phyloP scores from a whole-genome alignment of 2,329 filamentous ascomycete species.

The Emericellopsis cladophorae region DNA sequence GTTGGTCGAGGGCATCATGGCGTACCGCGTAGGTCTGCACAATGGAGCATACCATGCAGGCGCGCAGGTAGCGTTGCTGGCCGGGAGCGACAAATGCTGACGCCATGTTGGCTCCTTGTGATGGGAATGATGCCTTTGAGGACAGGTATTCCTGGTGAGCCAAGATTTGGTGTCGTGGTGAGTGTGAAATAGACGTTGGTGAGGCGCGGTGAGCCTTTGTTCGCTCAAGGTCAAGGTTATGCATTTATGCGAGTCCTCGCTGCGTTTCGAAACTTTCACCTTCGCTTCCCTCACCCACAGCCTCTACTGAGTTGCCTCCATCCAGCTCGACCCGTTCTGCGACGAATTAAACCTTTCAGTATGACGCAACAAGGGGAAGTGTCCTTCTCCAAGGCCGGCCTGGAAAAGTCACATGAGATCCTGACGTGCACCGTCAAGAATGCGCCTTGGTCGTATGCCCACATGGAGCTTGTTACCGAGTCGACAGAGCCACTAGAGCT shows the following conservation, averaged over 20 bases:
- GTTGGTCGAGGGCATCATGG: conserved; percentile 6
- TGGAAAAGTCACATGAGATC: conserved; percentile 32
- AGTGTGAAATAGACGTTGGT: not conserved
- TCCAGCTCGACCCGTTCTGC: too few species aligned
- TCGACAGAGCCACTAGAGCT: conserved; percentile 18
- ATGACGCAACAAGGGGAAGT: conserved; percentile 6
- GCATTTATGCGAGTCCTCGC: not conserved
- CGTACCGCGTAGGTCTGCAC: conserved; percentile 69
- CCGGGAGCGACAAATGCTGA: conserved; percentile 45
- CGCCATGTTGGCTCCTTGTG: not conserved
- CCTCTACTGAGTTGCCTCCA: too few species aligned
- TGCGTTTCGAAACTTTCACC: too few species aligned
- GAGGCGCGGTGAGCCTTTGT: not conserved
- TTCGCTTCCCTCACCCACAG: too few species aligned
- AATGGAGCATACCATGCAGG: conserved; percentile 97
- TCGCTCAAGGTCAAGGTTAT: not conserved
- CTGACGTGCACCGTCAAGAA: conserved; percentile 35
- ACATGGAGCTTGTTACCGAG: conserved; percentile 33
- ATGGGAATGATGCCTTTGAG: not conserved
- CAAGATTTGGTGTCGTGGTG: not conserved
- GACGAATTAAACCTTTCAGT: too few species aligned
- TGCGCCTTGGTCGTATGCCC: conserved; percentile 43
- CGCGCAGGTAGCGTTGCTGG: conserved; percentile 78
- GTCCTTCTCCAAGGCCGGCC: conserved; percentile 15
- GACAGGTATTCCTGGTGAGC: not conserved